Base-by-base conservation (phyloP, 768 basidiomycete species). In the Tulasnella sp. region DNA sequence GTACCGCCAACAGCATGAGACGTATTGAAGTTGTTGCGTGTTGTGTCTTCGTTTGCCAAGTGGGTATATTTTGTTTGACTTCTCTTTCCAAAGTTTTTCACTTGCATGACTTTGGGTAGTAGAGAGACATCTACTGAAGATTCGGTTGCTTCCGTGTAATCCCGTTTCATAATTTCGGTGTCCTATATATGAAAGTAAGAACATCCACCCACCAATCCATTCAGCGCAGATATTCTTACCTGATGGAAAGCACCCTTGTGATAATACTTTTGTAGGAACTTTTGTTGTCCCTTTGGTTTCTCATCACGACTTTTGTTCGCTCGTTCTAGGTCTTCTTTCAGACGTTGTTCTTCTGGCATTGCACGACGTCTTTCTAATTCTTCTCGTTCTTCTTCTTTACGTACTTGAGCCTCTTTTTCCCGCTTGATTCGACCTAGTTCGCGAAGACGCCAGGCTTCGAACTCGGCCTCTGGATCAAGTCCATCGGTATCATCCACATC, bases 171-270 rank as follows among this genome's bases (percentile, higher is more conserved):
- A 55, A 98, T 77, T 44, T 93, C 90, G 50, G 80, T 78, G 64
- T 96, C 93, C 90, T 85, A 62, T 33, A 56, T 64, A n/a, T n/a
- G n/a, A n/a, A n/a, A n/a, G n/a, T n/a, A 32, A 39, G 37, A 34
- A 45, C 24, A 52, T 37, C 31, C 54, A 8, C 2, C 15, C 8
- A 34, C 13, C 24, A 48, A n/a, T 8, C 15, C 7, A 54, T 53
- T 22, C 34, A 29, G 15, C 9, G 24, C 10, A 12, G 25, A 13
- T 3, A 39, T 33, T 22, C 73, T 28, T 53, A 86, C 91, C 76
- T 92, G 88, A 64, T 95, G 90, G 72, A 98, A 99, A 54, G 93
- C 95, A 59, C 95, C 95, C 67, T 93, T 96, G 70, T 99, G 95
- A 80, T 90, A 98, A 64, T 95, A 99, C 67, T 95, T 98, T 64